Conservation (phyloP, 176 grass and related monocot genomes). For the Zea mays region DNA sequence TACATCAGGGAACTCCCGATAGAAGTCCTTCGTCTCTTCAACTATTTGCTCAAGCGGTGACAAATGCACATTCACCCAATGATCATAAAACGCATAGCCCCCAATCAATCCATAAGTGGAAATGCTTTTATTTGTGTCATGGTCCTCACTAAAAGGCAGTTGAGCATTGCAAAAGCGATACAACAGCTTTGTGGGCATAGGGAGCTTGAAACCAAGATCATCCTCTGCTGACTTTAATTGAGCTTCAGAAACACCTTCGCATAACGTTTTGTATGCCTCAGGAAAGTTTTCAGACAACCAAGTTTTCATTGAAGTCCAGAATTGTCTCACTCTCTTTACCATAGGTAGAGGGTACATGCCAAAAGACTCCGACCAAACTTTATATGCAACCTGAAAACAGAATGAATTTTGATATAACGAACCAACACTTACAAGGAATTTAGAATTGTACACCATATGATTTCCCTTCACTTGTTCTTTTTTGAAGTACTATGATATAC, state of each 20-base stretch:
- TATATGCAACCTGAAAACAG: conserved; percentile 71
- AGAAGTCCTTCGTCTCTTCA: conserved; percentile 48
- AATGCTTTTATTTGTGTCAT: conserved; percentile 25
- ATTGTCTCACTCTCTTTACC: conserved; percentile 81
- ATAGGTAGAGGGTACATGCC: conserved; percentile 74
- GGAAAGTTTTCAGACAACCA: conserved; percentile 89
- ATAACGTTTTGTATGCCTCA: conserved; percentile 72
- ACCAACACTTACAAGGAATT: not conserved
- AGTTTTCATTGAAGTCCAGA: conserved; percentile 68
- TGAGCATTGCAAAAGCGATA: conserved; percentile 97
- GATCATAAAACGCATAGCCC: conserved; percentile 72
- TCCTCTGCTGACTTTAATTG: conserved; percentile 64
- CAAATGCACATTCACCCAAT: conserved; percentile 71
- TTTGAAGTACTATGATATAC: conserved; percentile 14
- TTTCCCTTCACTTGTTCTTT: not conserved
- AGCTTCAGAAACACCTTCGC: conserved; percentile 69
- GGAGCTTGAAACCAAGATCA: conserved; percentile 68
- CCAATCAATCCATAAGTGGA: conserved; percentile 72
- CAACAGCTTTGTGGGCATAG: conserved; percentile 74
- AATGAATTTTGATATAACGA: conserved; percentile 21
- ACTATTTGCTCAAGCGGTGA: conserved; percentile 70
- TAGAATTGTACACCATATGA: not conserved
- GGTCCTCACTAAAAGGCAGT: conserved; percentile 36
- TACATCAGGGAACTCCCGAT: conserved; percentile 11
- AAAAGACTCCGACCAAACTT: conserved; percentile 82